Evolutionary conservation across 176 grass and related monocot species (phyloP).

Genomic region (Oryza meridionalis): DNA sequence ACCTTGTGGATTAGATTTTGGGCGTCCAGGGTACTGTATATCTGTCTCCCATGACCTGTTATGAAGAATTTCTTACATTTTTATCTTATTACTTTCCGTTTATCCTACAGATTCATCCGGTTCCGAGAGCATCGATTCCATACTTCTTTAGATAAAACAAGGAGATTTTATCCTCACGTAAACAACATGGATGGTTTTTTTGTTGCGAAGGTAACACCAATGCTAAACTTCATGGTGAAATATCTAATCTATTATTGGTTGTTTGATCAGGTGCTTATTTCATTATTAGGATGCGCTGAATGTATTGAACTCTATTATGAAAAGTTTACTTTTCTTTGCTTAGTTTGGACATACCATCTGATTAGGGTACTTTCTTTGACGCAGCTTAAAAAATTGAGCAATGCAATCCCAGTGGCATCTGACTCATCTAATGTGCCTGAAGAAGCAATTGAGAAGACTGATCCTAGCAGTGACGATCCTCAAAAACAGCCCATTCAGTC

Average conservation of each 20-base stretch:
- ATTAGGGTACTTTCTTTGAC: background rate
- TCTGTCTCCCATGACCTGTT: background rate
- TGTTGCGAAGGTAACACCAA: conserved; percentile 80
- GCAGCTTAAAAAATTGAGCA: conserved; percentile 95
- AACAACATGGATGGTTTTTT: conserved; percentile 99
- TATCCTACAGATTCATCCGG: conserved; percentile 69
- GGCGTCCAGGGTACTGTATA: conserved; percentile 75
- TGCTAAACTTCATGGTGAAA: background rate
- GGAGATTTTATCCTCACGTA: conserved; percentile 99
- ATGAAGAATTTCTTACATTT: conserved; percentile 1
- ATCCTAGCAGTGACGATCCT: conserved; percentile 26
- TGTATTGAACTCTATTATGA: background rate
- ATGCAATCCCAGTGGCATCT: conserved; percentile 55
- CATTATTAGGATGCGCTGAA: conserved; percentile 26
- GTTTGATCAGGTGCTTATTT: background rate
- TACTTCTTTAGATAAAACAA: conserved; percentile 95
- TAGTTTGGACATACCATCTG: conserved; percentile 8
- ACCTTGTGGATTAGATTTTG: conserved; percentile 90
- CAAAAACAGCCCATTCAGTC: conserved; percentile 31
- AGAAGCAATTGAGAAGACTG: conserved; percentile 40
- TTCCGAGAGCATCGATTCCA: conserved; percentile 88
- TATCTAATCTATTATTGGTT: conserved; percentile 1
- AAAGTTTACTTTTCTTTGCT: background rate
- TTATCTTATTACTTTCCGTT: conserved; percentile 16
- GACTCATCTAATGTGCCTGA: conserved; percentile 49